Evolutionary conservation across 768 basidiomycete species (phyloP).

Genomic region (Agaricus sinodeliciosus): DNA sequence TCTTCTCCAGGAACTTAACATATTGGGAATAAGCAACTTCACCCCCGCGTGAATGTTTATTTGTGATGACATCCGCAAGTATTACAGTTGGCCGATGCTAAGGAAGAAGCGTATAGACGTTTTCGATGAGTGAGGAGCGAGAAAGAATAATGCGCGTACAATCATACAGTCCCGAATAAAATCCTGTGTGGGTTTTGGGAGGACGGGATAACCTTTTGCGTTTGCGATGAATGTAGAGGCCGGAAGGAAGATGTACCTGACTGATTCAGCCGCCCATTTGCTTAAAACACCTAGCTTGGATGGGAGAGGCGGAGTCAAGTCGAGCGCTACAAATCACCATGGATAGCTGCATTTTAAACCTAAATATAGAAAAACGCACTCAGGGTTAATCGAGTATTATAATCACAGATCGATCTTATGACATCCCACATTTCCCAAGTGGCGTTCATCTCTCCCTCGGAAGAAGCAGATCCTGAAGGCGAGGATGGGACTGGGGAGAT

Average conservation of each 20-base stretch:
- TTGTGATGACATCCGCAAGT: conserved; percentile 58
- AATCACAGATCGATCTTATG: conserved; percentile 85
- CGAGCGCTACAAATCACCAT: conserved; percentile 57
- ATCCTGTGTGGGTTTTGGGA: conserved; percentile 86
- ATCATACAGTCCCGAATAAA: conserved; percentile 90
- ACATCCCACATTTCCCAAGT: conserved; percentile 99
- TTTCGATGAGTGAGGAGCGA: conserved; percentile 8
- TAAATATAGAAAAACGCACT: conserved; percentile 37
- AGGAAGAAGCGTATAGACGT: not conserved
- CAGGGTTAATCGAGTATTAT: conserved; percentile 64
- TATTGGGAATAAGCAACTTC: conserved; percentile 89
- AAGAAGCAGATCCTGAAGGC: conserved; percentile 18
- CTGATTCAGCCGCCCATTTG: conserved; percentile 92
- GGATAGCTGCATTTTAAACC: not conserved
- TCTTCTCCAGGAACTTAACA: conserved; percentile 74
- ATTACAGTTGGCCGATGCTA: conserved; percentile 87
- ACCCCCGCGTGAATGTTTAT: conserved; percentile 74
- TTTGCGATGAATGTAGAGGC: conserved; percentile 92
- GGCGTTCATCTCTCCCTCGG: conserved; percentile 55
- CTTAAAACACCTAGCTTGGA: conserved; percentile 65
- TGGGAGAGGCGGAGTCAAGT: conserved; percentile 86
- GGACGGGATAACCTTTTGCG: conserved; percentile 92
- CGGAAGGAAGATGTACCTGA: conserved; percentile 84
- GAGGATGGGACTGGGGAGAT: conserved; percentile 24
- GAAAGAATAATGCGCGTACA: conserved; percentile 34